These are phyloP conservation scores for Passiflora organensis DNA, from an alignment of 345 rosid species.

Conservation along the genomic window DNA sequence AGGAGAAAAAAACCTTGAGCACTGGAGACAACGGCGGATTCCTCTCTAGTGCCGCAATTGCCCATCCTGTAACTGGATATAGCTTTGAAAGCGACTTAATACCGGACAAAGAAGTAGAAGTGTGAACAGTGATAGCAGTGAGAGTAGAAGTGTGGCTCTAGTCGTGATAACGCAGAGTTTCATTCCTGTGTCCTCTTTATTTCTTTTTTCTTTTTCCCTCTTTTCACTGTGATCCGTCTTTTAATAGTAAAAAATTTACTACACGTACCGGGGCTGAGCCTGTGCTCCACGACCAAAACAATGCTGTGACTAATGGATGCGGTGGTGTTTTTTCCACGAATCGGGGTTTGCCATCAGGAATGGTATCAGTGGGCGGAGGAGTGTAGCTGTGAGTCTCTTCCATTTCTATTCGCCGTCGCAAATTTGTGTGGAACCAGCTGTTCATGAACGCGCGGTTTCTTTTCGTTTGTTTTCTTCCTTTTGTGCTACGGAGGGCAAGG, in stretches of 20 bases:
- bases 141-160: slow-evolving; percentile 7
- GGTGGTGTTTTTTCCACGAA: no score
- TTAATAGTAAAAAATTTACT: background rate
- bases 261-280: no score
- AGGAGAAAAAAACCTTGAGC: slow-evolving; percentile 55
- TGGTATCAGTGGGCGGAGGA: no score
- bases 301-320: no score
- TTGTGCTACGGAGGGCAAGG: no score
- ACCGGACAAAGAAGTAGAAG: background rate
- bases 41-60: slow-evolving; percentile 95
- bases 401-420: background rate
- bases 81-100: slow-evolving; percentile 5
- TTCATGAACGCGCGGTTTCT: background rate
- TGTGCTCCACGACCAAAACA: no score
- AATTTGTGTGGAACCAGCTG: background rate
- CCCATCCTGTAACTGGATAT: slow-evolving; percentile 43
- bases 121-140: background rate
- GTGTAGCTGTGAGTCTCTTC: slow-evolving; percentile 1
- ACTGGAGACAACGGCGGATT: slow-evolving; percentile 72
- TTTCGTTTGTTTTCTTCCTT: background rate
- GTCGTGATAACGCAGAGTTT: slow-evolving; percentile 12
- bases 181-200: slow-evolving; percentile 8
- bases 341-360: no score
- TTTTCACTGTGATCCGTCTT: background rate
- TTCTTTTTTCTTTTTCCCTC: background rate